A percentile compares a stretch with the other conserved stretches of the same genome.
phyloP scores from a whole-genome alignment of 208 protist species.

The Wallacemonas sp. region DNA sequence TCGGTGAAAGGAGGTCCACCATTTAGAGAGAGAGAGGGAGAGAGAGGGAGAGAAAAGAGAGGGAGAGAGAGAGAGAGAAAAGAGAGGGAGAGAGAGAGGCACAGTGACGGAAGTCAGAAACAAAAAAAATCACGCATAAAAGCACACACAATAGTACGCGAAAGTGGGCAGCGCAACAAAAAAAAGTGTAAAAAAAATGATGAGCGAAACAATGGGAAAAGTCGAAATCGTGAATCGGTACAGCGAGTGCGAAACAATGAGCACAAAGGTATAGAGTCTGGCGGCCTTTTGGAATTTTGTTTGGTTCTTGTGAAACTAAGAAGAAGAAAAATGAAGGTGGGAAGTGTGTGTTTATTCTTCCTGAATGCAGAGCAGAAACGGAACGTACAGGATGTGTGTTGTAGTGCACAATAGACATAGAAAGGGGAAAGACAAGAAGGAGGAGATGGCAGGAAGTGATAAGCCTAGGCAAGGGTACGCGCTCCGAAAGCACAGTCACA shows the following conservation, averaged over 20 bases:
- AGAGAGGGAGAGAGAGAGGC: background rate
- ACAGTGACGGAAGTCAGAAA: slow-evolving; percentile 1
- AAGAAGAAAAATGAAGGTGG: too few species aligned
- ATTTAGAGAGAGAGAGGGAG: slow-evolving; percentile 6
- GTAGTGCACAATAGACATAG: background rate
- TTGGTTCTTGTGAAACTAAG: too few species aligned
- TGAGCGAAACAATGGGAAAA: too few species aligned
- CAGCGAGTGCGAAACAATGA: too few species aligned
- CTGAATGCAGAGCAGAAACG: too few species aligned
- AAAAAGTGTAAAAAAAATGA: too few species aligned
- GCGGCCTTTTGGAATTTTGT: too few species aligned
- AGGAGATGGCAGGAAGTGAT: background rate
- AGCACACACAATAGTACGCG: background rate
- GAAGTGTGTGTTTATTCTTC: too few species aligned
- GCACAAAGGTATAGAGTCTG: too few species aligned
- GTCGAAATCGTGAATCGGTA: too few species aligned
- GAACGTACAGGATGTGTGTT: too few species aligned
- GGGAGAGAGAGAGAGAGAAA: background rate
- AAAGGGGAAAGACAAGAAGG: slow-evolving; percentile 9
- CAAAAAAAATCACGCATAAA: slow-evolving; percentile 16
- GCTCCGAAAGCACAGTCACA: background rate
- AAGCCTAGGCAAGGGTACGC: background rate
- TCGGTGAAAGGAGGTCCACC: background rate
- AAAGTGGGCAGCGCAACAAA: slow-evolving; percentile 5
- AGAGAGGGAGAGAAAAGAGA: slow-evolving; percentile 3